Evolutionary conservation across 2,329 filamentous ascomycete species (phyloP).

Genomic region (Zopfia rhizophila): DNA sequence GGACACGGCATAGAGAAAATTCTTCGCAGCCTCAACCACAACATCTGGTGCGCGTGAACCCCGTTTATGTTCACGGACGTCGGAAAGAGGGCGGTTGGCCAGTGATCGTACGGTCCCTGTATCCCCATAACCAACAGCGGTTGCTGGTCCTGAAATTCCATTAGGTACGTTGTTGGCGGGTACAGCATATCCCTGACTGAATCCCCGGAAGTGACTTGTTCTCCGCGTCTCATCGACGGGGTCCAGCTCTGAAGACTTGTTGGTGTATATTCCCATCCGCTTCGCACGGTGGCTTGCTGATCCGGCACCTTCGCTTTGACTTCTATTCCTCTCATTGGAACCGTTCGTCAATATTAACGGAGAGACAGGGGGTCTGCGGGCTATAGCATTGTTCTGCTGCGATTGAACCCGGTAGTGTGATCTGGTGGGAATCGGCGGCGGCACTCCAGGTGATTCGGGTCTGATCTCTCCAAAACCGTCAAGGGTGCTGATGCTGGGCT

Average conservation of each 20-base stretch:
- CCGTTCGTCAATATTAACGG: slow-evolving; percentile 73
- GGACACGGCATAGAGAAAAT: slow-evolving; percentile 65
- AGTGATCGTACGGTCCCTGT: slow-evolving; percentile 45
- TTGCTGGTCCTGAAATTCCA: slow-evolving; percentile 44
- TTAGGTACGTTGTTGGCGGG: slow-evolving; percentile 36
- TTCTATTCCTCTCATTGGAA: slow-evolving; percentile 72
- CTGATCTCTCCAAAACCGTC: slow-evolving; percentile 69
- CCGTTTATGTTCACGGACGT: slow-evolving; percentile 66
- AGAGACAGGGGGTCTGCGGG: slow-evolving; percentile 77
- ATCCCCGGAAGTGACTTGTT: slow-evolving; percentile 65
- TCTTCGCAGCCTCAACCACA: slow-evolving; percentile 66
- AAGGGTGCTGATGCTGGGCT: slow-evolving; percentile 73
- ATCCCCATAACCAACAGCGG: slow-evolving; percentile 46
- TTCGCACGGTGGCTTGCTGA: slow-evolving; percentile 64
- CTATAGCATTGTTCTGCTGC: slow-evolving; percentile 68
- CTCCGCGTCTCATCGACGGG: slow-evolving; percentile 63
- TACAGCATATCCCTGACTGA: slow-evolving; percentile 66
- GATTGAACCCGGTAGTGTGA: slow-evolving; percentile 83
- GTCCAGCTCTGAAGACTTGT: slow-evolving; percentile 65
- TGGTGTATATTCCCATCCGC: slow-evolving; percentile 69
- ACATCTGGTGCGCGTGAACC: slow-evolving; percentile 59
- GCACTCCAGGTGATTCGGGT: slow-evolving; percentile 72
- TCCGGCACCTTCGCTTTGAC: slow-evolving; percentile 69
- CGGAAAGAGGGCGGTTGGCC: slow-evolving; percentile 64
- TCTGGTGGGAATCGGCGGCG: slow-evolving; percentile 80